Conservation (phyloP, 495 filamentous ascomycete genomes). For the Xylaria grammica region DNA sequence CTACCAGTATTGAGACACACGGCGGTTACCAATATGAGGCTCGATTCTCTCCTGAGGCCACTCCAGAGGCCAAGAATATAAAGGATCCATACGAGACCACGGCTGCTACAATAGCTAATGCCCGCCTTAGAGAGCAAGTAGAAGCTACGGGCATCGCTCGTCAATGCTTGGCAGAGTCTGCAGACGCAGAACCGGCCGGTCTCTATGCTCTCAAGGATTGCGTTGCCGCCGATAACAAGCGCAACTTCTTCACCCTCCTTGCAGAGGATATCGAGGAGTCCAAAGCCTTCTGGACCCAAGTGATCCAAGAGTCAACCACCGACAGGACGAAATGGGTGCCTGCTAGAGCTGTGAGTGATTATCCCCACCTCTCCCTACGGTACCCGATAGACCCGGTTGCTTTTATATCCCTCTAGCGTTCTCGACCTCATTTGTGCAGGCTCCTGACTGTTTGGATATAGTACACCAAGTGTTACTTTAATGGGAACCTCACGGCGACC, state of each 20-base stretch:
- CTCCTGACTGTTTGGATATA: background rate
- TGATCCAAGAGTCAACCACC: conserved; percentile 22
- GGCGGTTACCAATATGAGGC: conserved; percentile 21
- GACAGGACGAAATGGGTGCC: conserved; percentile 27
- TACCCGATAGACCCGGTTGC: too few relatives aligned
- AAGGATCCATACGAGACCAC: conserved; percentile 21
- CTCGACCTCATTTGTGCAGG: background rate
- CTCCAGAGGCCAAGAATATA: conserved; percentile 10
- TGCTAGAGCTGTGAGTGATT: conserved; percentile 23
- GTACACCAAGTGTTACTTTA: conserved; percentile 24
- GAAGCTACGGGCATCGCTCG: conserved; percentile 16
- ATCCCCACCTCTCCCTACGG: conserved; percentile 5
- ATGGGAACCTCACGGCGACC: conserved; percentile 23
- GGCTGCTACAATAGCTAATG: conserved; percentile 17
- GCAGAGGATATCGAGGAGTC: conserved; percentile 29
- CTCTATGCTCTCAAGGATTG: conserved; percentile 25
- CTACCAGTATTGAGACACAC: conserved; percentile 16
- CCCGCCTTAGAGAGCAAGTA: conserved; percentile 19
- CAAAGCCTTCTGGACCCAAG: conserved; percentile 30
- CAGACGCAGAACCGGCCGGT: background rate
- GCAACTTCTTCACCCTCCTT: conserved; percentile 28
- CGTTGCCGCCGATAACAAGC: conserved; percentile 14
- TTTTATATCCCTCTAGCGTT: conserved; percentile 21
- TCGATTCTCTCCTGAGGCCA: conserved; percentile 18
- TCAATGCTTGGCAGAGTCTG: conserved; percentile 3